Conservation (phyloP, 2,329 filamentous ascomycete genomes). For the Fusarium sp. region DNA sequence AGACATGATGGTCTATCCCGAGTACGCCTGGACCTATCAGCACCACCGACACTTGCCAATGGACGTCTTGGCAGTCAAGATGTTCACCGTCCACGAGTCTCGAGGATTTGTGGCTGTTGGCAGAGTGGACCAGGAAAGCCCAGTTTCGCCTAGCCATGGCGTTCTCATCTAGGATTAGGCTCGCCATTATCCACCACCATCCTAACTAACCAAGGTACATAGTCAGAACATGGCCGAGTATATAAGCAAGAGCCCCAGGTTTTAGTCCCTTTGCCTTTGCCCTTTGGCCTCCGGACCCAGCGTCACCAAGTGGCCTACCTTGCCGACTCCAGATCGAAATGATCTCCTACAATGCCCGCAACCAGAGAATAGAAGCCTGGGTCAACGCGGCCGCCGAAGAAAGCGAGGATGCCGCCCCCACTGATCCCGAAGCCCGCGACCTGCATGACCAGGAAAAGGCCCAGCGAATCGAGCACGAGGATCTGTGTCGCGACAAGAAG, state of each 20-base stretch:
- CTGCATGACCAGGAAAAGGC: conserved; percentile 45
- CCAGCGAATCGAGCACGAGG: conserved; percentile 45
- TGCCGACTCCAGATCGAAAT: conserved; percentile 38
- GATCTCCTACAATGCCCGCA: conserved; percentile 39
- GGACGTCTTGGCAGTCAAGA: conserved; percentile 35
- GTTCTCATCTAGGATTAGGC: conserved; percentile 30
- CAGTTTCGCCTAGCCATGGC: conserved; percentile 35
- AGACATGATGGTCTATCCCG: conserved; percentile 20
- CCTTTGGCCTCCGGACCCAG: conserved; percentile 23
- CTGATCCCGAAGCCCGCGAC: conserved; percentile 43
- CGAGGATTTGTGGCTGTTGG: conserved; percentile 39
- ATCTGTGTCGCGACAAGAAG: conserved; percentile 43
- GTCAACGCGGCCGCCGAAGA: conserved; percentile 36
- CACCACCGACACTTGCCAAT: conserved; percentile 9
- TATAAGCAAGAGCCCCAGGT: conserved; percentile 38
- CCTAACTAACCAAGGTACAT: background rate
- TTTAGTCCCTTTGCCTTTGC: conserved; percentile 22
- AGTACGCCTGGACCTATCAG: conserved; percentile 39
- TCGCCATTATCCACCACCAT: conserved; percentile 25
- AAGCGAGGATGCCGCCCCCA: conserved; percentile 37
- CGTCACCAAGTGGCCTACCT: conserved; percentile 38
- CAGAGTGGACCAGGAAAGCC: conserved; percentile 37
- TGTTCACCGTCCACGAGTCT: conserved; percentile 29
- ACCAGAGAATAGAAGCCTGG: conserved; percentile 43
- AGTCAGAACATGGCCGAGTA: conserved; percentile 34